Evolutionary conservation across 1,284 basidiomycete species (phyloP).

Genomic region (Phellopilus nigrolimitatus): DNA sequence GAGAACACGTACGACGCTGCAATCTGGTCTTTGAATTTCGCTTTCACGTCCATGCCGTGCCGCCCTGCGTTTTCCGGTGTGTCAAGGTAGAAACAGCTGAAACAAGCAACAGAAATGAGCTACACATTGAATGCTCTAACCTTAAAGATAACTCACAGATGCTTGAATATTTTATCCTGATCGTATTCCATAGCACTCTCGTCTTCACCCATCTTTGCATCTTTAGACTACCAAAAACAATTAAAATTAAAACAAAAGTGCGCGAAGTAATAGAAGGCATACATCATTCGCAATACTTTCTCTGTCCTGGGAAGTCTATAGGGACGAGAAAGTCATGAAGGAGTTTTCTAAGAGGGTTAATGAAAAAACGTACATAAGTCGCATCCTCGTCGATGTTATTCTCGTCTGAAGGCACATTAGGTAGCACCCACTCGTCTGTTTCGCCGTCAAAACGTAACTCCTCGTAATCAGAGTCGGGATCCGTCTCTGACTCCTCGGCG

Average conservation of each 20-base stretch:
- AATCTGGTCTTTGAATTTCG: slow-evolving; percentile 50
- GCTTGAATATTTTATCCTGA: slow-evolving; percentile 67
- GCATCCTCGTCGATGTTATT: background rate
- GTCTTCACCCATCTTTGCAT: slow-evolving; percentile 63
- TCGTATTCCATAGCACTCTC: slow-evolving; percentile 71
- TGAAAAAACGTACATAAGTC: slow-evolving; percentile 2
- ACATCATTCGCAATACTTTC: background rate
- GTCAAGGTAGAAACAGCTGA: slow-evolving; percentile 84
- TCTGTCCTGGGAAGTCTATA: slow-evolving; percentile 1
- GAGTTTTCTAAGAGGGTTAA: background rate
- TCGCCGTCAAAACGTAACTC: slow-evolving; percentile 36
- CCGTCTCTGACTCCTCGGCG: slow-evolving; percentile 56
- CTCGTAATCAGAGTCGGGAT: slow-evolving; percentile 56
- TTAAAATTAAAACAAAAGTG: slow-evolving; percentile 12
- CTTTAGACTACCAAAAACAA: slow-evolving; percentile 25
- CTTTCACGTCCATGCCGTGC: slow-evolving; percentile 55
- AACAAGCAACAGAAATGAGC: background rate
- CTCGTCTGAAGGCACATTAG: background rate
- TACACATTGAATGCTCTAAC: background rate
- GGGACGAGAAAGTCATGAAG: background rate
- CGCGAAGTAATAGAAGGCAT: background rate
- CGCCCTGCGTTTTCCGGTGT: slow-evolving; percentile 64
- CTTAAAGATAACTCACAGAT: slow-evolving; percentile 53
- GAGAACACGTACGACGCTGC: slow-evolving; percentile 41
- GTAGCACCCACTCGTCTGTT: slow-evolving; percentile 42